Evolutionary conservation across 495 filamentous ascomycete species (phyloP).

Genomic region (Aspergillus cristatus): DNA sequence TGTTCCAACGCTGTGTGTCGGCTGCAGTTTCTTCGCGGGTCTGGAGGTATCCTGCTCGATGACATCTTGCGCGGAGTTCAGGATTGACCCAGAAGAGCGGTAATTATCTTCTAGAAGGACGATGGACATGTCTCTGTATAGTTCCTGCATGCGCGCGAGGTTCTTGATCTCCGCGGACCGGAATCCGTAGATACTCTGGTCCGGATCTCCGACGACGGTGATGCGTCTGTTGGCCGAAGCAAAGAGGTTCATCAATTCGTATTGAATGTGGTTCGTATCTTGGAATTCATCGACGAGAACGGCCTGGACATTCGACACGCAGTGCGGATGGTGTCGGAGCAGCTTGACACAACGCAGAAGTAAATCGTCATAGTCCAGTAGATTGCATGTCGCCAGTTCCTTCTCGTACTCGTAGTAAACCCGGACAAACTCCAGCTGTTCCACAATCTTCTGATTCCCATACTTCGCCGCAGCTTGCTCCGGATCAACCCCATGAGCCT

Average conservation of each 20-base stretch:
- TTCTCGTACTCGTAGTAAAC: slow-evolving; percentile 75
- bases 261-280: slow-evolving; percentile 93
- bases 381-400: slow-evolving; percentile 62
- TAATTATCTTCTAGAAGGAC: slow-evolving; percentile 95
- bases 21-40: slow-evolving; percentile 65
- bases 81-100: slow-evolving; percentile 83
- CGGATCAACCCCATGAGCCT: slow-evolving; percentile 57
- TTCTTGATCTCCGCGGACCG: slow-evolving; percentile 95
- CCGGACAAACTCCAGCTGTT: slow-evolving; percentile 63
- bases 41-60: slow-evolving; percentile 85
- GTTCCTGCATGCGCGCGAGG: slow-evolving; percentile 62
- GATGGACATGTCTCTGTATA: slow-evolving; percentile 68
- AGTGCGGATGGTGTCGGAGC: slow-evolving; percentile 66
- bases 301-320: slow-evolving; percentile 81
- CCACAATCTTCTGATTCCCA: slow-evolving; percentile 38
- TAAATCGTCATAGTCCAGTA: slow-evolving; percentile 94
- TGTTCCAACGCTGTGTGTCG: slow-evolving; percentile 74
- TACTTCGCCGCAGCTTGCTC: slow-evolving; percentile 31
- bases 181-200: slow-evolving; percentile 98
- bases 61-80: slow-evolving; percentile 69
- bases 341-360: slow-evolving; percentile 78
- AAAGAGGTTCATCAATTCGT: slow-evolving; percentile 87
- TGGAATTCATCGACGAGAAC: slow-evolving; percentile 98
- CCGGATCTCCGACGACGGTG: slow-evolving; percentile 93
- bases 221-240: slow-evolving; percentile 63